These are phyloP conservation scores for Rhizomucor miehei DNA, from an alignment of 371 early-diverging fungal genomes.

Conservation along the genomic window DNA sequence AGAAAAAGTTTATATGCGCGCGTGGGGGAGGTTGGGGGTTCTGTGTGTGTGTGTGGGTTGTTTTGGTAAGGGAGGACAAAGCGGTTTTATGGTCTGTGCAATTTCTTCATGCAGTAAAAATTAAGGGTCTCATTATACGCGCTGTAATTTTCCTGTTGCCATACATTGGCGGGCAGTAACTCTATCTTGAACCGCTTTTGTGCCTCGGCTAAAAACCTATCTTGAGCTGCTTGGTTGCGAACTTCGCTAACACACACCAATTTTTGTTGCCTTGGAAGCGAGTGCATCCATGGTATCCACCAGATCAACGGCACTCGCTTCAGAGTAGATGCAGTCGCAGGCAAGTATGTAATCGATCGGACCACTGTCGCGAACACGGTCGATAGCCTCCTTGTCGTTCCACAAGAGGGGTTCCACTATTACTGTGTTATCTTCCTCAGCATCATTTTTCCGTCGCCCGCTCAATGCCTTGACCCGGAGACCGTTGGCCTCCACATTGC, in stretches of 20 bases:
- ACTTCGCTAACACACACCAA: slow-evolving; percentile 54
- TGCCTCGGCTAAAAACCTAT: slow-evolving; percentile 43
- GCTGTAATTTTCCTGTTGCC: slow-evolving; percentile 40
- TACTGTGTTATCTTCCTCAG: slow-evolving; percentile 17
- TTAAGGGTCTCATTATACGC: slow-evolving; percentile 47
- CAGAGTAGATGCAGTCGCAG: slow-evolving; percentile 57
- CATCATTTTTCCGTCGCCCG: slow-evolving; percentile 36
- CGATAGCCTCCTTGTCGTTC: slow-evolving; percentile 38
- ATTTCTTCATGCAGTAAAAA: slow-evolving; percentile 34
- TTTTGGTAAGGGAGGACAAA: too few species aligned
- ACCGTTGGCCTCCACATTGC: slow-evolving; percentile 45
- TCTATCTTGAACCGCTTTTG: slow-evolving; percentile 33
- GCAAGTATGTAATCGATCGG: slow-evolving; percentile 51
- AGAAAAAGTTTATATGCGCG: background rate
- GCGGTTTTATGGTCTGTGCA: too few species aligned
- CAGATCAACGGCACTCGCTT: slow-evolving; percentile 48
- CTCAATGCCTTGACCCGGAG: slow-evolving; percentile 27
- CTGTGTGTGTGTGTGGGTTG: too few species aligned
- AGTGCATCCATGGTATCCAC: slow-evolving; percentile 45
- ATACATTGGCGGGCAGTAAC: slow-evolving; percentile 34
- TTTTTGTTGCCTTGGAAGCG: slow-evolving; percentile 28
- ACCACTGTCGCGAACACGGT: slow-evolving; percentile 22
- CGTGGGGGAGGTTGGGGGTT: too few species aligned
- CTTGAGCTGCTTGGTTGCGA: slow-evolving; percentile 51
- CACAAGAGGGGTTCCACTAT: slow-evolving; percentile 44